phyloP scores from a whole-genome alignment of 169 alveolate species.

The Eimeria praecox region DNA sequence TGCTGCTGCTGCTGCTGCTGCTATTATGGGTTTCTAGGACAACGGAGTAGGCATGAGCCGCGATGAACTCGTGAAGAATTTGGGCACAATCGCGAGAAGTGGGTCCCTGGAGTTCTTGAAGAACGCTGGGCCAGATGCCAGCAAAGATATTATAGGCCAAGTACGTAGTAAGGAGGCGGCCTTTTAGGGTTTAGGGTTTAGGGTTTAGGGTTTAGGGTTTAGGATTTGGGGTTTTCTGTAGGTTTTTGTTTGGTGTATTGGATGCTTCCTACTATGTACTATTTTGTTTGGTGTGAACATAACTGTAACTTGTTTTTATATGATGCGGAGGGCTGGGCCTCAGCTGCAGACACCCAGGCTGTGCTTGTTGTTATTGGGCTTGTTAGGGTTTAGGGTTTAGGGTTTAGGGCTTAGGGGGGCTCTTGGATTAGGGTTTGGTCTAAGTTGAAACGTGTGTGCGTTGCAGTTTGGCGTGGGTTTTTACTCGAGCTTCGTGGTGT shows the following conservation, averaged over 20 bases:
- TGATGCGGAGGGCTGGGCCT: background rate
- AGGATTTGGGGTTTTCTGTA: background rate
- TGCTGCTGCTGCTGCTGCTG: background rate
- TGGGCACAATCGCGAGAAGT: constrained; percentile 98
- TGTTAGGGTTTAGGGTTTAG: background rate
- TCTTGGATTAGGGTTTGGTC: background rate
- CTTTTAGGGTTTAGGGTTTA: background rate
- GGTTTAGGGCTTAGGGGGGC: background rate
- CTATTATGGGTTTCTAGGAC: constrained; percentile 89
- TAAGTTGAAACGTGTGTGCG: background rate
- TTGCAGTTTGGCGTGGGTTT: constrained; percentile 99
- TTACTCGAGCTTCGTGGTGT: constrained; percentile 99
- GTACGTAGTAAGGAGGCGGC: background rate
- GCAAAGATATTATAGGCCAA: constrained; percentile 84
- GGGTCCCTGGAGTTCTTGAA: constrained; percentile 97
- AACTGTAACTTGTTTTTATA: background rate
- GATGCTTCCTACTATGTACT: too few relatives aligned
- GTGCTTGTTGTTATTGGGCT: too few relatives aligned
- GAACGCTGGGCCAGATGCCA: constrained; percentile 86
- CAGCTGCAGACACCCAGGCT: too few relatives aligned
- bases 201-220: background rate
- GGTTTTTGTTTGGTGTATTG: background rate
- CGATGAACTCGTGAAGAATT: constrained; percentile 97
- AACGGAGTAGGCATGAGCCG: constrained; percentile 99
- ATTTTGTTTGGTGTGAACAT: background rate